Base-by-base conservation (phyloP, 2,329 filamentous ascomycete species). In the Fusarium tjaetaba region DNA sequence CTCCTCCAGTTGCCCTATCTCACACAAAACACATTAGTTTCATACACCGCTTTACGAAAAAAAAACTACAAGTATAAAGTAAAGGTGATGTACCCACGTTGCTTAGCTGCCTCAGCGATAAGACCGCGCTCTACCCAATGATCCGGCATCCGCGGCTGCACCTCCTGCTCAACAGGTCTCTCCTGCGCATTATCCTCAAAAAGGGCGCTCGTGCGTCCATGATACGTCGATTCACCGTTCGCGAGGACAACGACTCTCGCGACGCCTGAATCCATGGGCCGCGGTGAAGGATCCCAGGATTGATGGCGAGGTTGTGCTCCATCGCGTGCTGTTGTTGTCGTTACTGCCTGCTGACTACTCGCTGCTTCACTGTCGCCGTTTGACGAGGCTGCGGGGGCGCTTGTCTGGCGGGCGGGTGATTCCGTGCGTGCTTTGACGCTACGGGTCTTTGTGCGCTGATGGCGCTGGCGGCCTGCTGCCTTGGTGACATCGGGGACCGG, bases 161-260 rank as follows among this genome's bases (percentile, higher is more conserved):
- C 49, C 32, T 77, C 61, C 85, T 72, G 66, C 30, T 57, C 61
- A 55, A 72, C 41, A 7, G 53, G 53, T 5, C 67, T 41, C 34
- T 72, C 76, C 26, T 39, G 32, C 7, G 74, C 42, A 24, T 68
- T 72, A 24, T 73, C 84, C 49, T 87, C 85, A 65, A 86, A 88
- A 4, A 87, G 65, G 2, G 85, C 82, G 61, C 86, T 87, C 7
- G 86, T 87, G 4, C 84, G 85, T 1, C 86, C 86, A 76, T 87
- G 86, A 32, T 87, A 87, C 48, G 84, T 86, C 10, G 85, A 83
- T 7, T 82, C 79, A 22, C 81, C 79, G 62, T 84, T 84, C 9
- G 82, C 79, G 15, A 82, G 81, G 7, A 84, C 81, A 20, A 84
- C 79, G 28, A 84, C 84, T 14, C 83, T 75, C 7, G 80, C 78